Percentiles rank a stretch among this genome's conserved stretches.
Evolutionary conservation across 2,329 filamentous ascomycete genomes (phyloP).

Genomic region (Alternaria alternata): DNA sequence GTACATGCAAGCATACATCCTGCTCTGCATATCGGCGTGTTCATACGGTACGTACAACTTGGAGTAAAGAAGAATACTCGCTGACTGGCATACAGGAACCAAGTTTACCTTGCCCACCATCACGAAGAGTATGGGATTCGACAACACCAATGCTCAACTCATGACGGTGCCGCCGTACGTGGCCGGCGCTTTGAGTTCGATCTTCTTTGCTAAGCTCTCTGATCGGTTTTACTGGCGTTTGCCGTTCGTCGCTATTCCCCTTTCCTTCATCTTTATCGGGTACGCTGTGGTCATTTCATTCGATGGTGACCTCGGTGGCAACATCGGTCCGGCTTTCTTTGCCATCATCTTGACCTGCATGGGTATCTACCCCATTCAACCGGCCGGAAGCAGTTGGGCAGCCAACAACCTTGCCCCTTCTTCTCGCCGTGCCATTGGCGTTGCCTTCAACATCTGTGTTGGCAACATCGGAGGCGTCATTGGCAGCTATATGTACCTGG

Average conservation of each 20-base stretch:
- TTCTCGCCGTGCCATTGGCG: conserved; percentile 42
- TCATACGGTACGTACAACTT: conserved; percentile 30
- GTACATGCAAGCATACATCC: conserved; percentile 43
- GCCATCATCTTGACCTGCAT: conserved; percentile 56
- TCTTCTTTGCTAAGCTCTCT: conserved; percentile 32
- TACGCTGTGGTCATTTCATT: conserved; percentile 51
- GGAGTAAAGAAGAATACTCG: too few relatives aligned
- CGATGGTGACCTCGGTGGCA: conserved; percentile 49
- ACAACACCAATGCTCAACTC: conserved; percentile 39
- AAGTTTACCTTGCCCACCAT: conserved; percentile 32
- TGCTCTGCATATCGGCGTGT: conserved; percentile 36
- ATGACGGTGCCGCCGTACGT: conserved; percentile 42
- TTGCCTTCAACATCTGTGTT: conserved; percentile 41
- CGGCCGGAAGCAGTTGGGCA: conserved; percentile 40
- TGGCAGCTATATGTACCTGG: conserved; percentile 48
- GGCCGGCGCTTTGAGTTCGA: conserved; percentile 33
- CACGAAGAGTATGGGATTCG: conserved; percentile 41
- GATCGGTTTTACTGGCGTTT: conserved; percentile 31
- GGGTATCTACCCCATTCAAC: conserved; percentile 49
- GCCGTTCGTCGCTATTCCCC: conserved; percentile 37
- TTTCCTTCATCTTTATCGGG: conserved; percentile 46
- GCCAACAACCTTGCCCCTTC: conserved; percentile 42
- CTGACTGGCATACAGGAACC: background rate
- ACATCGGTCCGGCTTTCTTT: conserved; percentile 56
- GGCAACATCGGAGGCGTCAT: conserved; percentile 43